These are phyloP conservation scores for Backusella luteola DNA, from an alignment of 192 early-diverging fungal species.

Conservation along the genomic window DNA sequence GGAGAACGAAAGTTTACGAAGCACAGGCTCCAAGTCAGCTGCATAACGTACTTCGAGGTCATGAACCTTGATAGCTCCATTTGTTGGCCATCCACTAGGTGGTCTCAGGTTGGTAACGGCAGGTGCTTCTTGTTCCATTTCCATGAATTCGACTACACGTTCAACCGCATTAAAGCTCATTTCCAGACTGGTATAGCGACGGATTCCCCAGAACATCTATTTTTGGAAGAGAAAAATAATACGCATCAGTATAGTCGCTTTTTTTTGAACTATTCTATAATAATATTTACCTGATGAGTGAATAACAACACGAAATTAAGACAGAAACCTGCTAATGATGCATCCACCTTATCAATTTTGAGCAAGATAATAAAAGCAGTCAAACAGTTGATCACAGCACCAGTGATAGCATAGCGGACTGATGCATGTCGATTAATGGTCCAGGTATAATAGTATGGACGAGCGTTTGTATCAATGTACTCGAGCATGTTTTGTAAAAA, in stretches of 20 bases:
- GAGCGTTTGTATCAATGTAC: conserved; percentile 67
- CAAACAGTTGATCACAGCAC: conserved; percentile 65
- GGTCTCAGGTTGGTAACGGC: conserved; percentile 52
- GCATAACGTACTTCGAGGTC: conserved; percentile 78
- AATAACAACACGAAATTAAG: conserved; percentile 81
- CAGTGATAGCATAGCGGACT: conserved; percentile 68
- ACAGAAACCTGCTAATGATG: conserved; percentile 81
- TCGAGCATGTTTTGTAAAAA: conserved; percentile 62
- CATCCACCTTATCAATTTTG: conserved; percentile 52
- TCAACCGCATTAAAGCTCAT: conserved; percentile 86
- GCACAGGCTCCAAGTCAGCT: conserved; percentile 64
- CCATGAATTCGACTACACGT: conserved; percentile 79
- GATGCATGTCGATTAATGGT: conserved; percentile 77
- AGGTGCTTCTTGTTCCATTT: conserved; percentile 77
- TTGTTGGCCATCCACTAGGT: conserved; percentile 68
- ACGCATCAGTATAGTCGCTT: neutral
- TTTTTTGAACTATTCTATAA: conserved; percentile 59
- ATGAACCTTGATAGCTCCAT: conserved; percentile 71
- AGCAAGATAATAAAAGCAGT: conserved; percentile 64
- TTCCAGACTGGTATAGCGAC: conserved; percentile 68
- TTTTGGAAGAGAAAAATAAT: neutral
- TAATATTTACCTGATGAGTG: conserved; percentile 64
- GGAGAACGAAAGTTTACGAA: conserved; percentile 68
- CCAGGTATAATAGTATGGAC: conserved; percentile 79
- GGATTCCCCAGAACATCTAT: conserved; percentile 64